Percentiles rank a stretch among this genome's conserved stretches.
These are phyloP conservation scores for Galerina marginata DNA, from an alignment of 768 basidiomycete species.

Conservation along the genomic window DNA sequence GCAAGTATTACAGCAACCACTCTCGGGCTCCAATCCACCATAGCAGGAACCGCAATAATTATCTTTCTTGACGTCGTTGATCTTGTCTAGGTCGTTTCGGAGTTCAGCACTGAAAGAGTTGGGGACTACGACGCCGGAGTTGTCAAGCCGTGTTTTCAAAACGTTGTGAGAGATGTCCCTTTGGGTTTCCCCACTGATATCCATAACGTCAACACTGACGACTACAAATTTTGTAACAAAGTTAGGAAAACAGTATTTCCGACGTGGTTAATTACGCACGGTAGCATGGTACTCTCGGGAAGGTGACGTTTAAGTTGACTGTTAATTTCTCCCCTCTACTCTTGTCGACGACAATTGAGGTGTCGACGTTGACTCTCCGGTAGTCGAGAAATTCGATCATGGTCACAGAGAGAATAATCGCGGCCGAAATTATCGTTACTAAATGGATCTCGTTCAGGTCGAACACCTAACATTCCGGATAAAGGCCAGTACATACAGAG, in stretches of 20 bases:
- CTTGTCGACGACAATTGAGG: constrained; percentile 93
- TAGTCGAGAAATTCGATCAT: constrained; percentile 97
- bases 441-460: constrained; percentile 15
- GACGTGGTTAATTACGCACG: constrained; percentile 57
- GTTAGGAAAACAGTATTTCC: constrained; percentile 1
- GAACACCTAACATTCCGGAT: not conserved
- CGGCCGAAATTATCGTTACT: constrained; percentile 93
- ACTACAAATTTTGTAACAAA: constrained; percentile 52
- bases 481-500: constrained; percentile 60
- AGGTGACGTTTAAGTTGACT: constrained; percentile 90
- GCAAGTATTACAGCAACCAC: constrained; percentile 95
- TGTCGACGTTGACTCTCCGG: constrained; percentile 82
- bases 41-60: constrained; percentile 96
- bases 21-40: constrained; percentile 76
- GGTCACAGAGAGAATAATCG: constrained; percentile 91
- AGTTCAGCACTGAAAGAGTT: constrained; percentile 65
- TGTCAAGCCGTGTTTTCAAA: constrained; percentile 77
- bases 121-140: constrained; percentile 61
- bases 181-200: constrained; percentile 96
- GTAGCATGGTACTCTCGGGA: constrained; percentile 97
- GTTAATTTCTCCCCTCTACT: constrained; percentile 94
- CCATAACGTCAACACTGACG: constrained; percentile 95
- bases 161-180: constrained; percentile 90
- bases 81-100: constrained; percentile 85
- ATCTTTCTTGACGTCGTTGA: constrained; percentile 61